A percentile compares a stretch with the other conserved stretches of the same genome.
These are phyloP conservation scores for Colletotrichum sp. DNA, from an alignment of 2,329 filamentous ascomycete species.

Conservation along the genomic window DNA sequence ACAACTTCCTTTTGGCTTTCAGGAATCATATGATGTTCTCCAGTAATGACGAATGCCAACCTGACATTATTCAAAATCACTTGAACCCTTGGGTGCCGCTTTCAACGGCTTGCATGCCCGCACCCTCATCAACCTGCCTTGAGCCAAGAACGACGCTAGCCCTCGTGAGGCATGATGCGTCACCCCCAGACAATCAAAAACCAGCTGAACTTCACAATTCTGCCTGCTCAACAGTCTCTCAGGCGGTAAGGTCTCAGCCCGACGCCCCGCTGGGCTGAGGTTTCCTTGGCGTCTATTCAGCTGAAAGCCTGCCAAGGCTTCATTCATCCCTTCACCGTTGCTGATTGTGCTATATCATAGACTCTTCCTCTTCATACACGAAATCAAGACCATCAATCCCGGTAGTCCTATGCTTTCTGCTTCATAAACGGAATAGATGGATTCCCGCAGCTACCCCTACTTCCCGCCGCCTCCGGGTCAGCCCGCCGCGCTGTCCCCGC, in stretches of 20 bases:
- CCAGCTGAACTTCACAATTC: not conserved
- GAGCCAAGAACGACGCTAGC: not conserved
- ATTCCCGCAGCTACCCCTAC: not conserved
- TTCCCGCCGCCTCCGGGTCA: conserved; percentile 7
- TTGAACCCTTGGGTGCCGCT: accelerated
- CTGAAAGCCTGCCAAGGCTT: not conserved
- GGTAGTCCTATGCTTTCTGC: not conserved
- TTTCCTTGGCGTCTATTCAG: not conserved
- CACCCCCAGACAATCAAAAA: not conserved
- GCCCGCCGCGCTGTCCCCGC: not conserved
- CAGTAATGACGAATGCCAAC: not conserved
- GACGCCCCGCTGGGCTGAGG: not conserved
- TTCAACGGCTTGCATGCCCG: not conserved
- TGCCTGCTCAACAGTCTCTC: not conserved
- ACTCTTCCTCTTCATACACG: not conserved
- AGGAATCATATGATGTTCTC: accelerated
- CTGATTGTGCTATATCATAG: not conserved
- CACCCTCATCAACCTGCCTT: not conserved
- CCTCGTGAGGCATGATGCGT: not conserved
- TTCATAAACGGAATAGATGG: not conserved
- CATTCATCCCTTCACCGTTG: not conserved
- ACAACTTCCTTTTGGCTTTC: too few species aligned
- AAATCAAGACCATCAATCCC: not conserved
- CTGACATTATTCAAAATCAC: accelerated
- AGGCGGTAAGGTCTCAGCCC: not conserved